These are phyloP conservation scores for Phtheirospermum japonicum DNA, from an alignment of 257 asterid species.

Conservation along the genomic window DNA sequence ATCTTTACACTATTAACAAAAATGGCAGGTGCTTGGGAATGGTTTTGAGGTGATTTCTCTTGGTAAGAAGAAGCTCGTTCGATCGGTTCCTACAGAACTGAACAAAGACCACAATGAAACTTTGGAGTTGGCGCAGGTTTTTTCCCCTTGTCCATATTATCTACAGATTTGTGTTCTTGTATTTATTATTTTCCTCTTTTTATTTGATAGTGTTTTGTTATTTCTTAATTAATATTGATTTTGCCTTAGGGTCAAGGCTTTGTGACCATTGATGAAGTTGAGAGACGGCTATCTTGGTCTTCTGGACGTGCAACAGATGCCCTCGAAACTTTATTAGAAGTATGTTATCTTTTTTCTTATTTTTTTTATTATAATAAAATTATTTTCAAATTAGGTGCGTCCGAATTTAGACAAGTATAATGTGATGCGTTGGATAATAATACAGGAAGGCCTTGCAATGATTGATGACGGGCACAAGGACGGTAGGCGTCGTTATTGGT, in stretches of 20 bases:
- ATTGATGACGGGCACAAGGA: slow-evolving; percentile 83
- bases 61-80: slow-evolving; percentile 84
- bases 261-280: slow-evolving; percentile 84
- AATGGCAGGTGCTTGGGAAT: slow-evolving; percentile 73
- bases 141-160: too few species aligned
- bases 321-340: slow-evolving; percentile 83
- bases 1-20: background rate
- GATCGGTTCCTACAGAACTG: slow-evolving; percentile 95
- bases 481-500: slow-evolving; percentile 79
- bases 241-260: slow-evolving; percentile 94
- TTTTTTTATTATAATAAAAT: too few species aligned
- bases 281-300: slow-evolving; percentile 81
- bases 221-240: too few species aligned
- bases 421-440: background rate
- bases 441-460: slow-evolving; percentile 92
- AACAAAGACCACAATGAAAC: slow-evolving; percentile 96
- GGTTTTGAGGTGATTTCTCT: slow-evolving; percentile 95
- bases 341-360: slow-evolving; percentile 36
- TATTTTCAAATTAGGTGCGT: background rate
- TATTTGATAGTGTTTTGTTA: too few species aligned
- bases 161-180: slow-evolving; percentile 26
- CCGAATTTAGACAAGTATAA: background rate
- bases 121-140: slow-evolving; percentile 98
- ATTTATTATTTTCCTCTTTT: background rate
- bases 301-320: slow-evolving; percentile 92